Evolutionary conservation across 2,329 filamentous ascomycete genomes (phyloP).

Genomic region (Aspergillus sp.): DNA sequence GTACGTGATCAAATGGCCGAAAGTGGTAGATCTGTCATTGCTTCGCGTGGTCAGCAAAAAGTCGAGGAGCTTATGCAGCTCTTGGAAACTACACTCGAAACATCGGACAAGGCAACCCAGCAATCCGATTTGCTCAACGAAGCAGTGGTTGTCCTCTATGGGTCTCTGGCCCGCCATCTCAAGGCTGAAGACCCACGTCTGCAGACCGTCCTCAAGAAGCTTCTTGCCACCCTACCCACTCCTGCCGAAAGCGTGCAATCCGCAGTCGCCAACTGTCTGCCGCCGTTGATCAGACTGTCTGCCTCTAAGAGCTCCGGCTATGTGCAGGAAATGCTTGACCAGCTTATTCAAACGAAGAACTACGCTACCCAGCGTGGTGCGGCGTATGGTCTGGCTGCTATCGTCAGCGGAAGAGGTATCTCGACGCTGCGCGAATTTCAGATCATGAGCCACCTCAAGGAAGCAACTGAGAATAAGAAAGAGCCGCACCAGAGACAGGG

Average conservation of each 20-base stretch:
- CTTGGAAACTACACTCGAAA: constrained; percentile 82
- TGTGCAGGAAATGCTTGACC: constrained; percentile 70
- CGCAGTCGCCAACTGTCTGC: constrained; percentile 87
- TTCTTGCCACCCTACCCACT: constrained; percentile 81
- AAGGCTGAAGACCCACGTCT: constrained; percentile 78
- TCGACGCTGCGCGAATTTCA: constrained; percentile 74
- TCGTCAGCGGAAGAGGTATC: constrained; percentile 83
- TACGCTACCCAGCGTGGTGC: constrained; percentile 91
- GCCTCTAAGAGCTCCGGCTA: constrained; percentile 72
- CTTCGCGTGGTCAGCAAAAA: constrained; percentile 69
- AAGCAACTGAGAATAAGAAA: constrained; percentile 91
- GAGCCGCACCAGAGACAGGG: constrained; percentile 83
- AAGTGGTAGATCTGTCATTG: constrained; percentile 73
- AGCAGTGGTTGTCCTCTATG: constrained; percentile 95
- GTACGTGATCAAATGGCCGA: constrained; percentile 90
- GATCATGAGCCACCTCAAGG: constrained; percentile 72
- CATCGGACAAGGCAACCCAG: constrained; percentile 72
- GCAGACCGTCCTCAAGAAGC: constrained; percentile 76
- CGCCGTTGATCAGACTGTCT: constrained; percentile 78
- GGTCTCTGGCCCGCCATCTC: constrained; percentile 82
- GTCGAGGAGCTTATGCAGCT: constrained; percentile 88
- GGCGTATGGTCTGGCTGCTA: constrained; percentile 86
- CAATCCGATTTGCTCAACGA: constrained; percentile 88
- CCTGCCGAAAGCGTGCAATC: constrained; percentile 96
- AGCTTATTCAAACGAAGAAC: constrained; percentile 77